Percentiles rank a stretch among this genome's conserved stretches.
Evolutionary conservation across 345 rosid species (phyloP).

Genomic region (Eucalyptus tenuipes): DNA sequence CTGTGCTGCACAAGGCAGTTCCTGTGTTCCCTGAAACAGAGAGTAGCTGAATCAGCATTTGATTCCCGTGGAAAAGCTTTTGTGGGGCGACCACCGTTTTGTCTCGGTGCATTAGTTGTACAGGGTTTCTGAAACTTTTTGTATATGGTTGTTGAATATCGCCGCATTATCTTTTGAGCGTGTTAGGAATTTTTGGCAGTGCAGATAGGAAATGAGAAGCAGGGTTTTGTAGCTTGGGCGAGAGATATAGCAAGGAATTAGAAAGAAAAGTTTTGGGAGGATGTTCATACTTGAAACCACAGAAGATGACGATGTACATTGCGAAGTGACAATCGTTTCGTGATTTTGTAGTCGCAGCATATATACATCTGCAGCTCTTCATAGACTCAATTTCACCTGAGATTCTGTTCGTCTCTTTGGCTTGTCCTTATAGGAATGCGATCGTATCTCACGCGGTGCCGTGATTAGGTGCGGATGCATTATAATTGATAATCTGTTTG

Average conservation of each 20-base stretch:
- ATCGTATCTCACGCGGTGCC: not conserved
- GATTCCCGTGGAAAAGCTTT: not conserved
- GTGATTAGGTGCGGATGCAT: not conserved
- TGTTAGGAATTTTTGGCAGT: not conserved
- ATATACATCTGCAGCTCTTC: not conserved
- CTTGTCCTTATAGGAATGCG: not conserved
- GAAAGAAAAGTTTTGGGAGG: not conserved
- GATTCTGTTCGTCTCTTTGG: not conserved
- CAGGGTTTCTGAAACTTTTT: not conserved
- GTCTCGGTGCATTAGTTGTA: not conserved
- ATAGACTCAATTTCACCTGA: not conserved
- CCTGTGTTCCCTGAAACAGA: conserved; percentile 5
- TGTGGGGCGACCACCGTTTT: not conserved
- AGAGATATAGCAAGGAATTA: not conserved
- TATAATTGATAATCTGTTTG: not conserved
- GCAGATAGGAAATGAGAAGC: not conserved
- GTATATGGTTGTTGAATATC: conserved; percentile 2
- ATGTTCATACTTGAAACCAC: not conserved
- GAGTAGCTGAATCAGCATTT: conserved; percentile 1
- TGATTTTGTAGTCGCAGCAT: not conserved
- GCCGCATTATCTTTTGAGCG: not conserved
- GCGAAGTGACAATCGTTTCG: not conserved
- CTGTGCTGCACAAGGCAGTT: conserved; percentile 64
- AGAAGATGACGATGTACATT: conserved; percentile 2
- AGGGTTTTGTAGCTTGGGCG: not conserved